Evolutionary conservation across 257 asterid genomes (phyloP).

Genomic region (Solanum acaule): DNA sequence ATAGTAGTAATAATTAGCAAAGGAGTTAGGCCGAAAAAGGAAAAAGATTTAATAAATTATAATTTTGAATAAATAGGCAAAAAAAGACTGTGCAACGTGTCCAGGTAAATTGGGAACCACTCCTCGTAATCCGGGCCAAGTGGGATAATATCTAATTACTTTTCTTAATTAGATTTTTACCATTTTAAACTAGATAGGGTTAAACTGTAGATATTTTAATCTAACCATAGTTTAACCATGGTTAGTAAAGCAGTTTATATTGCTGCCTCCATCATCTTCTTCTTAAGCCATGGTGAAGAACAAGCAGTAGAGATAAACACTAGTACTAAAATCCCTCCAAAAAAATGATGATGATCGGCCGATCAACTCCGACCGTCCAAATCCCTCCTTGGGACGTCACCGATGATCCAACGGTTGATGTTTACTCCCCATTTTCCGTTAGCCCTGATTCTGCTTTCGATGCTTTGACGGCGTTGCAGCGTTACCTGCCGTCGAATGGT

Average conservation of each 20-base stretch:
- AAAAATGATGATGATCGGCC: conserved; percentile 35
- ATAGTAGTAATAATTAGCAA: too few relatives aligned
- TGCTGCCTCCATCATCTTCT: not conserved
- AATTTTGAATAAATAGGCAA: not conserved
- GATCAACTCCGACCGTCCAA: conserved; percentile 49
- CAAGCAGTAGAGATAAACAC: not conserved
- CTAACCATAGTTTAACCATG: conserved; percentile 24
- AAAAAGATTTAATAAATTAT: not conserved
- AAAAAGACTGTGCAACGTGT: conserved; percentile 4
- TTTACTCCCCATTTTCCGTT: conserved; percentile 25
- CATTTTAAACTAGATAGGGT: not conserved
- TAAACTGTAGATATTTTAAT: conserved; percentile 22
- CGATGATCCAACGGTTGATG: conserved; percentile 41
- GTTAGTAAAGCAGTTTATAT: conserved; percentile 42
- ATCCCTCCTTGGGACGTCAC: conserved; percentile 49
- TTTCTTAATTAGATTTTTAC: not conserved
- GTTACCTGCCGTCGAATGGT: conserved; percentile 52
- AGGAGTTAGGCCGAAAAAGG: not conserved
- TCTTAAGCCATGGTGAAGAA: not conserved
- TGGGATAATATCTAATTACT: not conserved
- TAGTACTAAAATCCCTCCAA: not conserved
- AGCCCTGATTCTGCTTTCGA: conserved; percentile 14
- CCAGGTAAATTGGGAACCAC: conserved; percentile 7
- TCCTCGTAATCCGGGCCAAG: conserved; percentile 9
- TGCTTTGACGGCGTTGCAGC: conserved; percentile 50